Conservation (phyloP, 345 rosid genomes). For the Camelina hispida region DNA sequence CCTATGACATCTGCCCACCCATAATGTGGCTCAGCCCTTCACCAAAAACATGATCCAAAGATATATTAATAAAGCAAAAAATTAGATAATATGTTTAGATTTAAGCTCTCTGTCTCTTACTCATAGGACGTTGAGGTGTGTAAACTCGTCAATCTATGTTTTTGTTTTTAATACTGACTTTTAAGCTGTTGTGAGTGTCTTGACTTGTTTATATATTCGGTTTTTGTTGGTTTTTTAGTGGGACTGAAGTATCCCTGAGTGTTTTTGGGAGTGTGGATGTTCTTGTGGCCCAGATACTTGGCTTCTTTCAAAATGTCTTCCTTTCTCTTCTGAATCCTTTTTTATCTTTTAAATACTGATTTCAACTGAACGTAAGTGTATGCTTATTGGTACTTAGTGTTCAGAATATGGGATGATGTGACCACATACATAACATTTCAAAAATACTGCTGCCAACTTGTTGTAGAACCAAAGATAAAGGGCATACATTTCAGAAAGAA, state of each 20-base stretch:
- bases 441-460: background rate
- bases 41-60: slow-evolving; percentile 20
- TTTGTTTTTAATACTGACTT: background rate
- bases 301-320: slow-evolving; percentile 71
- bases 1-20: slow-evolving; percentile 99
- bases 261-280: slow-evolving; percentile 54
- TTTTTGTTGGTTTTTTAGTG: slow-evolving; percentile 51
- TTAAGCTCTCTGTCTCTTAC: slow-evolving; percentile 55
- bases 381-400: slow-evolving; percentile 20
- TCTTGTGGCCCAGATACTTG: slow-evolving; percentile 50
- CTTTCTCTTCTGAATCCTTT: slow-evolving; percentile 25
- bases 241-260: slow-evolving; percentile 71
- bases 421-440: background rate
- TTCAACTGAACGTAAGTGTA: background rate
- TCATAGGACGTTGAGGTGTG: slow-evolving; percentile 87
- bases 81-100: slow-evolving; percentile 2
- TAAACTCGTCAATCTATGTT: background rate
- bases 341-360: slow-evolving; percentile 5
- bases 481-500: background rate
- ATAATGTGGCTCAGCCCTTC: slow-evolving; percentile 96
- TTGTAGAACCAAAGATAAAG: slow-evolving; percentile 5
- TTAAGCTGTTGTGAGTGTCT: slow-evolving; percentile 1
- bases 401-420: background rate
- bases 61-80: slow-evolving; percentile 9
- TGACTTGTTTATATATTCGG: slow-evolving; percentile 14